Evolutionary conservation across 2,329 filamentous ascomycete species (phyloP), one percentile per base, ranked within the genome.

Genomic region (Pseudophaeomoniella oleicola): DNA sequence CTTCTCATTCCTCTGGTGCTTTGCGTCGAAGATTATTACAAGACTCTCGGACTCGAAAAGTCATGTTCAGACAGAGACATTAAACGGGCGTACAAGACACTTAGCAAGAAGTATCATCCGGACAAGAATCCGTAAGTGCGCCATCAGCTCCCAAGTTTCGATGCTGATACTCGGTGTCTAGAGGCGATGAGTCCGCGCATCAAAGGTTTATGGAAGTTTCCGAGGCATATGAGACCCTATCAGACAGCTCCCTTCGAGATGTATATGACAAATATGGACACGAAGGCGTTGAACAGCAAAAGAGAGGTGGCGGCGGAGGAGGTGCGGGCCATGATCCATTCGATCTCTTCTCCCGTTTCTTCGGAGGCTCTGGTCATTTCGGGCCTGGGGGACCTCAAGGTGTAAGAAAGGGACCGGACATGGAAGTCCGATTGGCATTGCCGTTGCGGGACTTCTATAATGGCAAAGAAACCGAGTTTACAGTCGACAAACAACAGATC

Each of bases 221-320:
- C 33, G 87, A 94, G 63, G 90, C 90, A 39, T 98, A 98, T 70
- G 90, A 96, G 52, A 75, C 84, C 31, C 78, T 98, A 18, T 84
- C 77, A 46, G 78, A 90, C 46, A 57, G 78, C 19, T 78, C 90
- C 42, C 76, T 76, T 16, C 83, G 90, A 48, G 75, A 81, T 47
- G 81, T 96, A 51, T 98, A 98, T 69, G 87, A 98, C 58, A 77
- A 86, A 53, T 81, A 93, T 55, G 90, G 90, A 41, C 82, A 94
- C 54, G 88, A 96, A 35, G 90, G 86, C 16, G 67, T 96, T 35
- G 75, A 90, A 52, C 79, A 90, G 53, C 83, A 81, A 50, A 72
- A 84, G 51, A 75, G 81, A 50, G 80, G 83, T 32, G 72, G 75
- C 22, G 73, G 74, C 35, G 69, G 69, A 31, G 65, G 62, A 5